phyloP scores from a whole-genome alignment of 129 eudicot genomes.

The Erigeron canadensis region DNA sequence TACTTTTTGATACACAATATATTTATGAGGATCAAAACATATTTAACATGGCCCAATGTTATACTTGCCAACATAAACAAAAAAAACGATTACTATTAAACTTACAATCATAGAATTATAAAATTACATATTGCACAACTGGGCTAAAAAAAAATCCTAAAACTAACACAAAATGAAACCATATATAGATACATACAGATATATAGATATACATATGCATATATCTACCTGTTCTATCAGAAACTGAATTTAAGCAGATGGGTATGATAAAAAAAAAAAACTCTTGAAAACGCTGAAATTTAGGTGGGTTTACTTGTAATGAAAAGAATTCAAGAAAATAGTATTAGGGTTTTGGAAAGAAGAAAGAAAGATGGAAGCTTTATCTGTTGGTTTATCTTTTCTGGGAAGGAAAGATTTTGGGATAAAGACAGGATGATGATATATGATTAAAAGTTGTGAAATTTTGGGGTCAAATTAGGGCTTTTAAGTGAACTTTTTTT shows the following conservation, averaged over 20 bases:
- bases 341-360: neutral
- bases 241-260: neutral
- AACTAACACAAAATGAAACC: neutral
- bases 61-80: slow-evolving; percentile 14
- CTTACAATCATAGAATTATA: slow-evolving; percentile 9
- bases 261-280: neutral
- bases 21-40: too few species aligned
- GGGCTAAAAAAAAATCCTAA: slow-evolving; percentile 20
- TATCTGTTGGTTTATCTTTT: slow-evolving; percentile 31
- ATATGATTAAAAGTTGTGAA: slow-evolving; percentile 24
- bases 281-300: neutral
- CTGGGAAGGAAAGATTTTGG: slow-evolving; percentile 34
- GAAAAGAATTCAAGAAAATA: slow-evolving; percentile 9
- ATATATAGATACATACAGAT: neutral
- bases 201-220: neutral
- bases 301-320: slow-evolving; percentile 19
- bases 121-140: slow-evolving; percentile 10
- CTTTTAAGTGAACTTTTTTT: slow-evolving; percentile 13
- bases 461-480: slow-evolving; percentile 36
- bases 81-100: neutral
- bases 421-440: slow-evolving; percentile 32
- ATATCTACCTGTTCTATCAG: slow-evolving; percentile 18
- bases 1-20: too few species aligned
- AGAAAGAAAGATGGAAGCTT: slow-evolving; percentile 15
- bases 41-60: neutral